A percentile compares a stretch with the other conserved stretches of the same genome.
Evolutionary conservation across 768 basidiomycete species (phyloP).

Genomic region (Gelatoporia subvermispora): DNA sequence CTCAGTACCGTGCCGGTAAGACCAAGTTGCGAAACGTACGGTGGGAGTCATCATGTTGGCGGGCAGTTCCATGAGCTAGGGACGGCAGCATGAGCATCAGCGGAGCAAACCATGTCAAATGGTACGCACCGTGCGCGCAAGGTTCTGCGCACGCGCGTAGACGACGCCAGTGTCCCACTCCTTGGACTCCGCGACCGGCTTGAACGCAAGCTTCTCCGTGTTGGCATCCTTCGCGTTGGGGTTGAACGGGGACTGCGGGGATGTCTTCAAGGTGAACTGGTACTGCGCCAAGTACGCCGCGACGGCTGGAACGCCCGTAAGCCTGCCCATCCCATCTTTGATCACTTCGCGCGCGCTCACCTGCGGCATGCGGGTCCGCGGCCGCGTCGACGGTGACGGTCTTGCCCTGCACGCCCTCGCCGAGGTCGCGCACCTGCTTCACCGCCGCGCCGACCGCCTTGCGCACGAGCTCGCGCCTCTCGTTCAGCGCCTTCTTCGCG

Average conservation of each 20-base stretch:
- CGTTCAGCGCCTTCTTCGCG: conserved; percentile 20
- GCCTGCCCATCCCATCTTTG: not conserved
- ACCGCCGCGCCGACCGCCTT: conserved; percentile 70
- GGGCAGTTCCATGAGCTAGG: conserved; percentile 79
- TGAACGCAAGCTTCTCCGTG: conserved; percentile 45
- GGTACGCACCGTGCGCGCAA: conserved; percentile 65
- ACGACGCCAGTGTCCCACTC: conserved; percentile 72
- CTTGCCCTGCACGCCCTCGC: conserved; percentile 49
- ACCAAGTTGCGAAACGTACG: conserved; percentile 29
- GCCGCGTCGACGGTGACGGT: conserved; percentile 59
- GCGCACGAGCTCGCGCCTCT: conserved; percentile 62
- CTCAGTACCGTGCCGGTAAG: not conserved
- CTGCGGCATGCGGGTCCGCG: conserved; percentile 71
- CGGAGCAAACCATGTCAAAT: not conserved
- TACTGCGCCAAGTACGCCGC: conserved; percentile 72
- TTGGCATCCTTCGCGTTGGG: conserved; percentile 49
- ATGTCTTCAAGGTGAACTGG: conserved; percentile 76
- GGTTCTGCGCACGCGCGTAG: conserved; percentile 75
- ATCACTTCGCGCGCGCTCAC: conserved; percentile 33
- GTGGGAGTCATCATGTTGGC: conserved; percentile 86
- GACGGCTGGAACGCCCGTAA: conserved; percentile 46
- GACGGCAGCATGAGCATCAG: not conserved
- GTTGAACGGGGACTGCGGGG: conserved; percentile 60
- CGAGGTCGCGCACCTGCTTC: conserved; percentile 57
- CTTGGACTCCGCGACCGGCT: conserved; percentile 38